Conservation (phyloP, 1,139 yeast species). For the Candida smagusa region DNA sequence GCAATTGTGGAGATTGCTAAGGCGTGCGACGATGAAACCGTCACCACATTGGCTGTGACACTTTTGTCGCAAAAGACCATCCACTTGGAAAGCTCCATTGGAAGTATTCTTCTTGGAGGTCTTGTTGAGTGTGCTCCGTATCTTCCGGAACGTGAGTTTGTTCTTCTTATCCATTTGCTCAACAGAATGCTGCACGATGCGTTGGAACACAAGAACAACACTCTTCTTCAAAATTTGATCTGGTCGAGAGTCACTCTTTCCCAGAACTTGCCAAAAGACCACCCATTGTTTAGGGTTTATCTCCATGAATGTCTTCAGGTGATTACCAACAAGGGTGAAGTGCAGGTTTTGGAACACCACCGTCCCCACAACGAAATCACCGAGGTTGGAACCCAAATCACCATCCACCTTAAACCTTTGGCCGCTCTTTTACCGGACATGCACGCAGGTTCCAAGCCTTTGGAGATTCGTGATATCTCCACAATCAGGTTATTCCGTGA, state of each 20-base stretch:
- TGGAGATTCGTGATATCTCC: slow-evolving; percentile 40
- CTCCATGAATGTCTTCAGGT: slow-evolving; percentile 63
- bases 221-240: slow-evolving; percentile 34
- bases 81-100: slow-evolving; percentile 24
- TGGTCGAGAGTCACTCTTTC: slow-evolving; percentile 56
- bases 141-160: slow-evolving; percentile 59
- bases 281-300: slow-evolving; percentile 55
- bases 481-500: slow-evolving; percentile 68
- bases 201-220: slow-evolving; percentile 28
- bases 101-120: slow-evolving; percentile 50
- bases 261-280: slow-evolving; percentile 31
- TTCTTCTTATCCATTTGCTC: slow-evolving; percentile 48
- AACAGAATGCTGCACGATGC: slow-evolving; percentile 38
- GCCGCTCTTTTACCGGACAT: slow-evolving; percentile 69
- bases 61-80: slow-evolving; percentile 73
- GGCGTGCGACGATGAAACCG: slow-evolving; percentile 67
- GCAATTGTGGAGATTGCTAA: slow-evolving; percentile 72
- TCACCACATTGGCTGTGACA: slow-evolving; percentile 78
- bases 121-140: slow-evolving; percentile 56
- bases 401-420: slow-evolving; percentile 65
- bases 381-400: slow-evolving; percentile 73
- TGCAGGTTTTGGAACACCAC: slow-evolving; percentile 74
- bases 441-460: slow-evolving; percentile 35
- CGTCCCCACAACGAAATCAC: slow-evolving; percentile 77
- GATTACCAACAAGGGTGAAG: slow-evolving; percentile 79